A percentile compares a stretch with the other conserved stretches of the same genome.
These are phyloP conservation scores for Crithidia expoeki DNA, from an alignment of 208 protist species.

Conservation along the genomic window DNA sequence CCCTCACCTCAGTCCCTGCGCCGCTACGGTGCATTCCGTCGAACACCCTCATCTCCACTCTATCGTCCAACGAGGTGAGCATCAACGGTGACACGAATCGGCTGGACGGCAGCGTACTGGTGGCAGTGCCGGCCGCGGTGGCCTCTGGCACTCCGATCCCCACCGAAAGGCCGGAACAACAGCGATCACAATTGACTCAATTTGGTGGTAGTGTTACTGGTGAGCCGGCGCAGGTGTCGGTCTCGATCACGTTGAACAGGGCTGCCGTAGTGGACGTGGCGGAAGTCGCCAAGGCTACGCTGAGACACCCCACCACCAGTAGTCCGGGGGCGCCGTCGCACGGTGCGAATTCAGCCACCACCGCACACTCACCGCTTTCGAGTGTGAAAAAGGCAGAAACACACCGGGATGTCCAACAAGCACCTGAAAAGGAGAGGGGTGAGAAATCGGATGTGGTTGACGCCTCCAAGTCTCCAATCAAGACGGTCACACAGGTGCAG, in stretches of 20 bases:
- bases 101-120: neutral
- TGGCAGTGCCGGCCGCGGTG: neutral
- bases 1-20: slow-evolving; percentile 22
- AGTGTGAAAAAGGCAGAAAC: neutral
- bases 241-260: neutral
- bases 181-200: neutral
- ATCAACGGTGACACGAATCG: neutral
- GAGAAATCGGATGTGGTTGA: neutral
- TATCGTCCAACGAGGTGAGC: neutral
- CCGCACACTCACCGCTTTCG: neutral
- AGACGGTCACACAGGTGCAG: neutral
- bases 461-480: neutral
- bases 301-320: neutral
- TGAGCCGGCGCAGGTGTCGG: neutral
- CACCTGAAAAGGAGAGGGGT: neutral
- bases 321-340: neutral
- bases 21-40: neutral
- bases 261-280: neutral
- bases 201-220: neutral
- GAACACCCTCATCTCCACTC: slow-evolving; percentile 7
- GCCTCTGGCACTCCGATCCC: neutral
- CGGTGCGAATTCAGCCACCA: neutral
- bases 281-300: neutral
- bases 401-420: neutral
- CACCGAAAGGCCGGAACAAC: neutral